These are phyloP conservation scores for Fusarium sp. DNA, from an alignment of 2,329 filamentous ascomycete genomes.

Conservation along the genomic window DNA sequence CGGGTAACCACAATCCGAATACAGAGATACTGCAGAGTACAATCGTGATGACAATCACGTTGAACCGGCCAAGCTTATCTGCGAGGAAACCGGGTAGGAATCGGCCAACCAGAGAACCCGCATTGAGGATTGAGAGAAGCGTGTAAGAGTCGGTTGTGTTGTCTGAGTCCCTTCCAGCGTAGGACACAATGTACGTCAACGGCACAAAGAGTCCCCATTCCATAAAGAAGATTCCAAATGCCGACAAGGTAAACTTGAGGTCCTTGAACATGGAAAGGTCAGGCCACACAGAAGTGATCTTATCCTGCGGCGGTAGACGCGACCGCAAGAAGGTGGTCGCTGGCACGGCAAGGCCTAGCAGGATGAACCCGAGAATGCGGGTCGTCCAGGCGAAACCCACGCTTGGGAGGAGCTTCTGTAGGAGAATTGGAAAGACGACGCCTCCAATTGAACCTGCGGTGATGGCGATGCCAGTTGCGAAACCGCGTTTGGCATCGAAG, in stretches of 20 bases:
- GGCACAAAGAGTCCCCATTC: conserved; percentile 81
- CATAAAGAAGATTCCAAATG: conserved; percentile 74
- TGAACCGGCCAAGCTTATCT: conserved; percentile 83
- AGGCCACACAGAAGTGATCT: conserved; percentile 59
- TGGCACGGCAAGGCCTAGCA: conserved; percentile 60
- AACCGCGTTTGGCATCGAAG: conserved; percentile 78
- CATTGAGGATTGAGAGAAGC: conserved; percentile 84
- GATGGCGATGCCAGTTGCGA: conserved; percentile 85
- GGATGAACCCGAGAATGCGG: conserved; percentile 63
- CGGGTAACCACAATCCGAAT: conserved; percentile 79
- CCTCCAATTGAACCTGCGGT: conserved; percentile 78
- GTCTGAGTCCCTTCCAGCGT: conserved; percentile 62
- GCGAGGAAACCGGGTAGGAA: conserved; percentile 81
- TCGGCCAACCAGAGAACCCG: conserved; percentile 80
- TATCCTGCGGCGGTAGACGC: conserved; percentile 62
- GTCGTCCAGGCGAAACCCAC: conserved; percentile 64
- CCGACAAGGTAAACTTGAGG: conserved; percentile 69
- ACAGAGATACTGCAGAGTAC: conserved; percentile 65
- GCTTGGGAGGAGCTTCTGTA: conserved; percentile 59
- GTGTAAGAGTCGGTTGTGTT: conserved; percentile 65
- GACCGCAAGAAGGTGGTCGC: conserved; percentile 63
- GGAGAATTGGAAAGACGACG: conserved; percentile 68
- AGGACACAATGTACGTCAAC: conserved; percentile 81
- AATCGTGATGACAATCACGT: conserved; percentile 79
- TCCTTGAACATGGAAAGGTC: conserved; percentile 73